Evolutionary conservation across 306 rosid genomes (phyloP), one percentile per base, ranked within the genome.

Genomic region (Arachis stenosperma): DNA sequence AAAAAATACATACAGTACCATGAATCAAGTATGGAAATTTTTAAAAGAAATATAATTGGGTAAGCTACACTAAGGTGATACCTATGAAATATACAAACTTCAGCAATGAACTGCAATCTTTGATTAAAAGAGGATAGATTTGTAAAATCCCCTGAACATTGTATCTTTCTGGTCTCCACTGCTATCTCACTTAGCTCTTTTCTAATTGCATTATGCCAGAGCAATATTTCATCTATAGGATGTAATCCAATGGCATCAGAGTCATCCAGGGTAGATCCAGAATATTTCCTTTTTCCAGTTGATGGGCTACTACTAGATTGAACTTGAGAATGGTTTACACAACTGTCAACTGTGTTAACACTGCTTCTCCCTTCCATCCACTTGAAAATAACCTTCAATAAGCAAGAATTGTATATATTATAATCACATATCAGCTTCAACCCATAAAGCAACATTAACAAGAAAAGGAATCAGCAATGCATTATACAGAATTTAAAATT

Each of bases 21-120:
- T 9, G 6, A 52, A 14, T 52, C 42, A 51, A 75, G 39, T 44
- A 66, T 29, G 48, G 46, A 73, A 65, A 40, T 15, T 48, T 64
- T 63, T 67, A 64, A 72, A 76, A 61, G 65, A 76, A 72, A 73
- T 10, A 69, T 68, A 37, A 11, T 57, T 13, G 63, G 69, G 61
- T 77, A 60, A 78, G 67, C 67, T 47, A 66, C 66, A 65, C 62
- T 67, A 64, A 61, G 29, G 27, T 40, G n/a, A 51, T 90, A 95
- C 99, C 99, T 95, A 85, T 92, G 98, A 81, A 88, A 92, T 79
- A 92, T 88, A 89, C 98, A 92, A 78, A 92, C 91, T 81, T 92
- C 98, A 9, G 98, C 98, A 72, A 92, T 85, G 76, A 92, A 92
- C 52, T 92, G 97, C 81, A 92, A 79, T 83, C 99, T 88, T 78